Evolutionary conservation across 495 filamentous ascomycete species (phyloP).

Genomic region (Cenococcum geophilum): DNA sequence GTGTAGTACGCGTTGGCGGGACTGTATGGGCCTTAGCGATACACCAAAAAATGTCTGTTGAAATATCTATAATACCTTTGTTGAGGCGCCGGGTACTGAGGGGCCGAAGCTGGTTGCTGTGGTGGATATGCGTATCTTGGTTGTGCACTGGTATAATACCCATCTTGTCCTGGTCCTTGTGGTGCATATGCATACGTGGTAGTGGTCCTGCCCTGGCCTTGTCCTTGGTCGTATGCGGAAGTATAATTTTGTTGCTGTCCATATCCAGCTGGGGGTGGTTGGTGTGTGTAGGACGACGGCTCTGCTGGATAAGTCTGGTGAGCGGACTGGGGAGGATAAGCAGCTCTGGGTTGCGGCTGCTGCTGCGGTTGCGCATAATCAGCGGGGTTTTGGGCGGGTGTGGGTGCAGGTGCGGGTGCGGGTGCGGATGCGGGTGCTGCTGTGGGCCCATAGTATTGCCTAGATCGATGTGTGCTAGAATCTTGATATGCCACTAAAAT

Average conservation of each 20-base stretch:
- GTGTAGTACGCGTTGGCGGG: constrained; percentile 24
- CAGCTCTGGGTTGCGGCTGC: neutral
- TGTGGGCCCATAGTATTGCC: constrained; percentile 45
- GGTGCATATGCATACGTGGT: neutral
- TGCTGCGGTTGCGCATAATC: neutral
- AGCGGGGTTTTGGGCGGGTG: neutral
- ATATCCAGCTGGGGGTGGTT: neutral
- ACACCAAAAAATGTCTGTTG: constrained; percentile 26
- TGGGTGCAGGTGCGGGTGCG: neutral
- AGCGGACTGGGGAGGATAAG: neutral
- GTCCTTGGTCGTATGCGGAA: neutral
- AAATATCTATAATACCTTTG: constrained; percentile 32
- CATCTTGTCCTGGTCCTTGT: constrained; percentile 12
- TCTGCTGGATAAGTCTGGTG: neutral
- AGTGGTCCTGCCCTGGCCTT: neutral
- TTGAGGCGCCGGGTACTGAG: constrained; percentile 3
- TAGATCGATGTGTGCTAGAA: constrained; percentile 47
- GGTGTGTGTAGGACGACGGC: neutral
- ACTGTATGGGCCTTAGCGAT: constrained; percentile 27
- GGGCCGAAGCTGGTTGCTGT: constrained; percentile 9
- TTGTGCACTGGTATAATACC: constrained; percentile 2
- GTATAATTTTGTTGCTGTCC: constrained; percentile 7
- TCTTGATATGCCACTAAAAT: constrained; percentile 48
- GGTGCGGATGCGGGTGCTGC: neutral
- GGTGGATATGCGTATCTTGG: constrained; percentile 15